Conservation (phyloP, 2,329 filamentous ascomycete species). For the Claviceps purpurea region DNA sequence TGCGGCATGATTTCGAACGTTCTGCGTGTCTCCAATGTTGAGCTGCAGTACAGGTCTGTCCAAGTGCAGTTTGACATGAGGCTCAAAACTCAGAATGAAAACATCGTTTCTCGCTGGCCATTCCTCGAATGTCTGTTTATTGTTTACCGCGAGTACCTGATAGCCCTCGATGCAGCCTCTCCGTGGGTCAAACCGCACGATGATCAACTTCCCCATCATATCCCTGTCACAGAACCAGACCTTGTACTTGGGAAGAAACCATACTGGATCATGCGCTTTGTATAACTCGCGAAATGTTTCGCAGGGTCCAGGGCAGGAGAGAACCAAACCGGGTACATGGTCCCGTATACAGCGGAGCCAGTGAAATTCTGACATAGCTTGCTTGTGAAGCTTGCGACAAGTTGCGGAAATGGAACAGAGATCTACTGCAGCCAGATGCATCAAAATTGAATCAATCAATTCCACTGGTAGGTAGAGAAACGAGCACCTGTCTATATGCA, state of each 20-base stretch:
- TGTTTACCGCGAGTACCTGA: constrained; percentile 54
- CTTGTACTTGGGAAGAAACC: constrained; percentile 71
- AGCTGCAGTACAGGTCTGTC: constrained; percentile 59
- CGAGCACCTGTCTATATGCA: constrained; percentile 8
- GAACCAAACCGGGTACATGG: constrained; percentile 43
- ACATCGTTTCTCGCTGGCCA: constrained; percentile 56
- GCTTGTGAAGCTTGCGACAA: constrained; percentile 45
- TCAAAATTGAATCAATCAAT: constrained; percentile 58
- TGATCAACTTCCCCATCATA: constrained; percentile 59
- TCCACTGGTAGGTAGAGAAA: constrained; percentile 57
- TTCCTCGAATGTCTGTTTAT: constrained; percentile 37
- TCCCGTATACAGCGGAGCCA: constrained; percentile 61
- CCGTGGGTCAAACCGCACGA: constrained; percentile 63
- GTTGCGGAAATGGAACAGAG: constrained; percentile 46
- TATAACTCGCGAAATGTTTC: constrained; percentile 59
- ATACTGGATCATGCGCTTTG: constrained; percentile 60
- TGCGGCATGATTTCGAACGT: constrained; percentile 9
- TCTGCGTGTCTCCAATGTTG: constrained; percentile 15
- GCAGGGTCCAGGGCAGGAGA: constrained; percentile 45
- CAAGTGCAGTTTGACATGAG: constrained; percentile 55
- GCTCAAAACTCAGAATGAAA: constrained; percentile 60
- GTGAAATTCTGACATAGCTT: constrained; percentile 51
- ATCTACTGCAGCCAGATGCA: constrained; percentile 49
- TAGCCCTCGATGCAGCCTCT: constrained; percentile 71
- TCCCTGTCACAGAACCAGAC: constrained; percentile 75